These are phyloP conservation scores for Chaetomium sp. DNA, from an alignment of 2,329 filamentous ascomycete genomes.

Conservation along the genomic window DNA sequence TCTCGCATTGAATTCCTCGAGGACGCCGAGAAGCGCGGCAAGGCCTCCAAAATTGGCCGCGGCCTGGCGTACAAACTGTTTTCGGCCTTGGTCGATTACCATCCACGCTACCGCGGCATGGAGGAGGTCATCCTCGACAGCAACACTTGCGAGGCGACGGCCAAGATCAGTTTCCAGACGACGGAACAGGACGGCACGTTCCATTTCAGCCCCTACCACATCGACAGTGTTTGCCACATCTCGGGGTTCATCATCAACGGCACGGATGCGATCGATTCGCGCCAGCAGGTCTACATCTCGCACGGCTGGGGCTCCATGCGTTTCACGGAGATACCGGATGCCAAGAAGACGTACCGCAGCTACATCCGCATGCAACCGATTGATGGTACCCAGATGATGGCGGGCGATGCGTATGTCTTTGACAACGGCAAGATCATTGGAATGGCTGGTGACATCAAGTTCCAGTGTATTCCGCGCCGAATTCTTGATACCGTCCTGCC, in stretches of 20 bases:
- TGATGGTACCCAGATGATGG: conserved; percentile 44
- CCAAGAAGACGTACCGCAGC: conserved; percentile 44
- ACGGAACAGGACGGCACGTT: conserved; percentile 43
- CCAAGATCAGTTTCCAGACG: conserved; percentile 41
- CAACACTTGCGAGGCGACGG: conserved; percentile 37
- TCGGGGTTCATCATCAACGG: conserved; percentile 53
- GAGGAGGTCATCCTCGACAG: conserved; percentile 52
- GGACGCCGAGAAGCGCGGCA: conserved; percentile 56
- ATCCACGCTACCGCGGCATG: conserved; percentile 48
- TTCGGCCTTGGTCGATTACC: conserved; percentile 50
- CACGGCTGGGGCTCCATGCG: conserved; percentile 52
- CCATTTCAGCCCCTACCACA: conserved; percentile 52
- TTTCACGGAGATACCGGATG: conserved; percentile 39
- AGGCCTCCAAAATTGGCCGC: conserved; percentile 65
- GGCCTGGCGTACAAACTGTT: conserved; percentile 73
- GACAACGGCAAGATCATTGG: conserved; percentile 45
- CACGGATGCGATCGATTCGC: conserved; percentile 47
- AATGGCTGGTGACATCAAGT: conserved; percentile 52
- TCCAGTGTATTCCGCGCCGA: conserved; percentile 60
- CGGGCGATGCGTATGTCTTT: conserved; percentile 50
- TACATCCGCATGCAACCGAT: conserved; percentile 54
- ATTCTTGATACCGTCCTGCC: conserved; percentile 62
- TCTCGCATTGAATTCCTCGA: conserved; percentile 52
- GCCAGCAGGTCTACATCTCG: conserved; percentile 51
- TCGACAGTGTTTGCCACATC: conserved; percentile 52